Base-by-base conservation (phyloP, 345 rosid species). In the Jatropha curcas region DNA sequence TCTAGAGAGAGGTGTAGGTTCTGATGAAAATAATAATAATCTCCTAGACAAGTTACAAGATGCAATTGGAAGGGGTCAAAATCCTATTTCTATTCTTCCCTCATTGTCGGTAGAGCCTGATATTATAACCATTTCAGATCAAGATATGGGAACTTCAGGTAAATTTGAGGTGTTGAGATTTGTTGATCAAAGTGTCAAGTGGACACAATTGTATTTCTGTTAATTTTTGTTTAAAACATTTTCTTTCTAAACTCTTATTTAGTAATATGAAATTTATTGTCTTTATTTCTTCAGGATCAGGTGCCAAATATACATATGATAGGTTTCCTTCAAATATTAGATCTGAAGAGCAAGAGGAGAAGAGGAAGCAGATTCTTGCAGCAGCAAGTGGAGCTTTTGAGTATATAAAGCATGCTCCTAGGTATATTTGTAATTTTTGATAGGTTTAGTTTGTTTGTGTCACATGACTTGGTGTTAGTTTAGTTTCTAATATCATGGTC, bases 1-100 rank as follows among this genome's bases (percentile, higher is more conserved):
- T 84, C 77, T 90, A 71, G 99, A 91, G 87, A 91, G 98, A 79
- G 88, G 88, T 60, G 73, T 82, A 46, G 84, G 88, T 78, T 86
- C 86, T 69, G 96, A 89, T 58, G 93, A 86, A 87, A 87, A 81
- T 75, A 83, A 79, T 77, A 79, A 77, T 81, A 88, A 92, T 86
- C 96, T 92, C 43, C 92, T 95, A 31, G 98, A 95, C 77, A 95
- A 88, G 85, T 85, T 91, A 82, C 98, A 92, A 86, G 99, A 95
- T 81, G 94, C 99, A 59, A 79, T 92, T 71, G 97, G 97, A 63
- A 92, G 98, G 88, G 97, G 96, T 82, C 98, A 95, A 77, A 91
- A 89, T 85, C 94, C 92, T 46, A 82, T 79, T 84, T 92, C 94
- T 19, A 77, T 89, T 85, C 81, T 95, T 70, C 94, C 97, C 60